Evolutionary conservation across 306 rosid genomes (phyloP).

Genomic region (Lathyrus tuberosus): DNA sequence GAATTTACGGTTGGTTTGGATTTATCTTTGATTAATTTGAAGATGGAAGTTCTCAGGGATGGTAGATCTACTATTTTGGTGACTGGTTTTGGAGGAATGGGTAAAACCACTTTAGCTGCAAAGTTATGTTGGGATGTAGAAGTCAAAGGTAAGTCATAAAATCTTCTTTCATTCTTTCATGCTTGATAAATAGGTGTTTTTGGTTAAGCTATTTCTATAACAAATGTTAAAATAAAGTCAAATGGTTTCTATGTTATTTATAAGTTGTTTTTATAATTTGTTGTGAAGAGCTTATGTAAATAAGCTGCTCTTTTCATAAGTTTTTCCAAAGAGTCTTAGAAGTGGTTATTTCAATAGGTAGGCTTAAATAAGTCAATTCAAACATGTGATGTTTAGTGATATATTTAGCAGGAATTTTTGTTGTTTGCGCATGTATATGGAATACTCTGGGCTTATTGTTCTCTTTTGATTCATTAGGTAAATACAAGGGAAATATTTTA

Average conservation of each 20-base stretch:
- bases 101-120: constrained; percentile 59
- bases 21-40: constrained; percentile 37
- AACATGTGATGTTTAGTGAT: background rate
- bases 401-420: background rate
- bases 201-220: background rate
- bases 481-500: constrained; percentile 50
- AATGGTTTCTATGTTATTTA: background rate
- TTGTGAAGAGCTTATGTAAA: background rate
- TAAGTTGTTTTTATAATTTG: background rate
- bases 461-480: constrained; percentile 42
- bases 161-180: background rate
- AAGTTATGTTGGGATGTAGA: constrained; percentile 50
- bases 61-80: constrained; percentile 33
- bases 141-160: constrained; percentile 38
- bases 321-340: background rate
- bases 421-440: background rate
- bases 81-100: constrained; percentile 59
- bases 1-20: constrained; percentile 47
- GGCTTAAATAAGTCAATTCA: background rate
- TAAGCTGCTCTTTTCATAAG: background rate
- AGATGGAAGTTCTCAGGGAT: constrained; percentile 41
- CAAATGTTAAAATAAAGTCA: background rate
- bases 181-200: background rate
- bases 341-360: background rate
- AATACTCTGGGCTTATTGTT: constrained; percentile 6